Conservation (phyloP, 2,329 filamentous ascomycete species). For the Phialophora tarda region DNA sequence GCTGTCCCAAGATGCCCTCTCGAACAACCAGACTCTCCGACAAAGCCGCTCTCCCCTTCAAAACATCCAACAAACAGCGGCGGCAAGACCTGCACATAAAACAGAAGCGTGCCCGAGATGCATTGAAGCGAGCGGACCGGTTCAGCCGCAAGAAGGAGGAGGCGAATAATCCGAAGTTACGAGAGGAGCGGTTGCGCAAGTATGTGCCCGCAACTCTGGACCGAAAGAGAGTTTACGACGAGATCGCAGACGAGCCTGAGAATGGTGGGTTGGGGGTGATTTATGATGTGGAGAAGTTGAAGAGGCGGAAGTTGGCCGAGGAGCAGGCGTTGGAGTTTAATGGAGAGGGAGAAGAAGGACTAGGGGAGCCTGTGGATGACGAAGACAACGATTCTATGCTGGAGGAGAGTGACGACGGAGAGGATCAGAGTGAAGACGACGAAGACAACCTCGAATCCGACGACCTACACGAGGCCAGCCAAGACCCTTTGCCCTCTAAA, state of each 20-base stretch:
- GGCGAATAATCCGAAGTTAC: conserved; percentile 77
- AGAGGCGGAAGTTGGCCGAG: conserved; percentile 54
- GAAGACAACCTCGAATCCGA: conserved; percentile 33
- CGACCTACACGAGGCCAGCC: conserved; percentile 25
- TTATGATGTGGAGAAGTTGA: conserved; percentile 57
- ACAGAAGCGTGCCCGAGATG: conserved; percentile 77
- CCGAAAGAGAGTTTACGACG: conserved; percentile 88
- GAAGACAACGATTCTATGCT: conserved; percentile 43
- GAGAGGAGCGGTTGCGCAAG: conserved; percentile 72
- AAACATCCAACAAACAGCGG: conserved; percentile 74
- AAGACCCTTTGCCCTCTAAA: conserved; percentile 37
- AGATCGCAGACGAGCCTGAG: conserved; percentile 63
- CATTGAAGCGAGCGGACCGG: conserved; percentile 74
- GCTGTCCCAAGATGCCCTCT: conserved; percentile 52
- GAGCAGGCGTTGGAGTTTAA: conserved; percentile 46
- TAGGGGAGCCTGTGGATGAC: conserved; percentile 49
- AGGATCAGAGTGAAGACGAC: conserved; percentile 46
- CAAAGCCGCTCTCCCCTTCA: conserved; percentile 56
- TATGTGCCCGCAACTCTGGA: conserved; percentile 85
- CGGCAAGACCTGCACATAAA: conserved; percentile 79
- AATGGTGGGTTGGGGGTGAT: conserved; percentile 53
- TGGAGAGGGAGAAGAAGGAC: conserved; percentile 1
- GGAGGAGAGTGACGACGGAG: conserved; percentile 61
- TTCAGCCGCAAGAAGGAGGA: conserved; percentile 84
- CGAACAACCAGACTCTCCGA: conserved; percentile 35